A percentile compares a stretch with the other conserved stretches of the same genome.
Evolutionary conservation across 345 rosid genomes (phyloP).

Genomic region (Trapa incisa): DNA sequence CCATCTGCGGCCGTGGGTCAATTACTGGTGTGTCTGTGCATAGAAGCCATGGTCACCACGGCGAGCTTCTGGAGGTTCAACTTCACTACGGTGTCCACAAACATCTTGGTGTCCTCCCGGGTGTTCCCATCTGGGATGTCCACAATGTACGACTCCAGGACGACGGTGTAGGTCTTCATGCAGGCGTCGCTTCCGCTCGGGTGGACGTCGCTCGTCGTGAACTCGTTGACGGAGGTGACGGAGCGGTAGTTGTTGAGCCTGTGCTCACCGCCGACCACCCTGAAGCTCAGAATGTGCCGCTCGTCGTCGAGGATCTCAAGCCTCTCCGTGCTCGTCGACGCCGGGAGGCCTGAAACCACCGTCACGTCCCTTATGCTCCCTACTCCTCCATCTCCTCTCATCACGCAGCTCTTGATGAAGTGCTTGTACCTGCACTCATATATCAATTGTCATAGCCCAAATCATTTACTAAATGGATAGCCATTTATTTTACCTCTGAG

Average conservation of each 20-base stretch:
- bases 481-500: background rate
- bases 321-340: conserved; percentile 80
- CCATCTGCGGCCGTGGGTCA: too few species aligned
- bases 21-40: conserved; percentile 25
- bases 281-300: conserved; percentile 55
- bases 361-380: conserved; percentile 73
- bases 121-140: conserved; percentile 82
- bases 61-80: conserved; percentile 79
- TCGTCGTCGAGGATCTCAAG: conserved; percentile 67
- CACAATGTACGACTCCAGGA: conserved; percentile 64
- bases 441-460: too few species aligned
- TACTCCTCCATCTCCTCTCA: conserved; percentile 34
- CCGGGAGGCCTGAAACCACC: conserved; percentile 71
- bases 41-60: conserved; percentile 34
- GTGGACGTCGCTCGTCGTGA: conserved; percentile 11
- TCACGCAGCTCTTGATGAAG: conserved; percentile 22
- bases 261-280: conserved; percentile 78
- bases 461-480: too few species aligned
- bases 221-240: conserved; percentile 70
- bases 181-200: background rate
- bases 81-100: conserved; percentile 83
- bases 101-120: conserved; percentile 70
- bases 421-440: conserved; percentile 38
- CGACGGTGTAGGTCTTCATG: conserved; percentile 36
- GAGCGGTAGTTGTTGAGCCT: conserved; percentile 61